Base-by-base conservation (phyloP, 352 stramenopile species). In the Pythium coloratum region DNA sequence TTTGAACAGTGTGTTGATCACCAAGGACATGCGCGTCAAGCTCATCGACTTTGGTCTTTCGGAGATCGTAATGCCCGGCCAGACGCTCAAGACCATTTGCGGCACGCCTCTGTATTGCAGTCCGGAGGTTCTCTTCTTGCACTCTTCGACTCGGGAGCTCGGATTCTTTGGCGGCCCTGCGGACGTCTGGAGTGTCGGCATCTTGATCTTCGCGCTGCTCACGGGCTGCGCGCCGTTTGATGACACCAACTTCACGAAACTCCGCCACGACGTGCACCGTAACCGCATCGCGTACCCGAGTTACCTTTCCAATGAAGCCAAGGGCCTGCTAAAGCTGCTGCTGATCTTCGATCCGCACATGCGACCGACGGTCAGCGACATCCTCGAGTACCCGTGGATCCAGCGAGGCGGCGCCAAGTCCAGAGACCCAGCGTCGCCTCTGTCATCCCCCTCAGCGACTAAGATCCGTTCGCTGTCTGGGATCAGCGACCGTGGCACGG, bases 41-140 rank as follows among this genome's bases (percentile, higher is more conserved):
- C 85, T 98, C 54, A 98, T 98, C 77, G 94, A 98, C 78, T 98
- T 98, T 88, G 95, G 95, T 42, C 79, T 98, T 8, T 98, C 92
- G 0, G 96, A 97, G 59, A 77, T 95, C 54, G 91, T 90, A 38
- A 76, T 76, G 40, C 79, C 86, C 7, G 86, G 86, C 24, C 76
- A 95, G 46, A 77, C 66, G 26, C 75, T 94, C 38, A 80, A 80
- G 49, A 90, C 86, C 28, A 86, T 92, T 55, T 94, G 86, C 57
- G 86, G 86, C 49, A 94, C 86, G 55, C 86, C 86, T 13, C 65
- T 94, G 55, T 94, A 94, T 70, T 94, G 86, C 76, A 90, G 81
- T 30, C 86, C 86, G 7, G 86, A 94, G 55, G 79, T 92, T 50
- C 69, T 94, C 24, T 88, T 91, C 24, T 72, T 94, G 16, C 73